Evolutionary conservation across 371 early-diverging fungal species (phyloP).

Genomic region (Lichtheimia hyalospora): DNA sequence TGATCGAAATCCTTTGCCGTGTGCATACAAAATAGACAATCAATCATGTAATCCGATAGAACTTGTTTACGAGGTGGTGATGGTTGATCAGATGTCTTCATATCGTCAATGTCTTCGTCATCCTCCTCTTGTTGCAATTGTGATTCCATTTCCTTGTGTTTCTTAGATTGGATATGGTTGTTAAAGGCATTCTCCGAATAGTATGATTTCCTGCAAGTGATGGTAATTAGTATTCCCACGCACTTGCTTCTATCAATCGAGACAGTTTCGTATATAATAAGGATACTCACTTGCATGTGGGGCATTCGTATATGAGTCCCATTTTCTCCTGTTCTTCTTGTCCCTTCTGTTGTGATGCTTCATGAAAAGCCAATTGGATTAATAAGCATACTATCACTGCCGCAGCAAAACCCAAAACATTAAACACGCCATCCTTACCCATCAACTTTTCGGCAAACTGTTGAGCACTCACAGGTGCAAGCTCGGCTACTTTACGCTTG

Average conservation of each 20-base stretch:
- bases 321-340: conserved; percentile 40
- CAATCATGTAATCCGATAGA: background rate
- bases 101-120: background rate
- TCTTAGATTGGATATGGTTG: conserved; percentile 88
- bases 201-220: conserved; percentile 61
- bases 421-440: conserved; percentile 33
- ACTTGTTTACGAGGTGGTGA: background rate
- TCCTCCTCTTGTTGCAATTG: background rate
- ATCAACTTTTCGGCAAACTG: conserved; percentile 66
- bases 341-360: conserved; percentile 52
- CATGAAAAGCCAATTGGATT: background rate
- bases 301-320: conserved; percentile 44
- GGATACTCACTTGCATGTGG: conserved; percentile 34
- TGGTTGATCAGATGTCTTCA: background rate
- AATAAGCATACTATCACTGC: background rate
- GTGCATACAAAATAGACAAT: conserved; percentile 71
- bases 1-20: conserved; percentile 59
- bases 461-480: conserved; percentile 72
- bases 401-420: background rate
- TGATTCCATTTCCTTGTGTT: conserved; percentile 59
- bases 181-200: conserved; percentile 81
- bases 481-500: conserved; percentile 79
- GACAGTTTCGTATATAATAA: background rate
- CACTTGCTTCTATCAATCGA: background rate
- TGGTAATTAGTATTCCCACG: background rate